These are phyloP conservation scores for Capsicum pubescens DNA, from an alignment of 257 asterid species.

Conservation along the genomic window DNA sequence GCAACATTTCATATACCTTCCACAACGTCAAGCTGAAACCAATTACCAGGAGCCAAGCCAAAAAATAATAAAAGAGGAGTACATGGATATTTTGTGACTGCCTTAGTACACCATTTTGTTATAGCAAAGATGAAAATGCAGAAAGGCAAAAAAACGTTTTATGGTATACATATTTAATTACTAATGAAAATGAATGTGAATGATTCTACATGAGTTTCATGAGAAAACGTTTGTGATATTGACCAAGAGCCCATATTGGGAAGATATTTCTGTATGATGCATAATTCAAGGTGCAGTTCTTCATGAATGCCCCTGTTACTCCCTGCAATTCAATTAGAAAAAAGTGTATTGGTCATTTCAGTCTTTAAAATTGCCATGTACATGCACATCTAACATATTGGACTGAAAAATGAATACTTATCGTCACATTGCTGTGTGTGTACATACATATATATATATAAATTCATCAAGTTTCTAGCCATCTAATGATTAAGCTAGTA, in stretches of 20 bases:
- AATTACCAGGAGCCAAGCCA: background rate
- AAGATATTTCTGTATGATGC: constrained; percentile 49
- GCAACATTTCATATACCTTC: background rate
- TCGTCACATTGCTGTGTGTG: too few relatives aligned
- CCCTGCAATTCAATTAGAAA: constrained; percentile 37
- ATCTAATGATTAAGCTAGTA: too few relatives aligned
- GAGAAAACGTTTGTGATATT: constrained; percentile 42
- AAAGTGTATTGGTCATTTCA: too few relatives aligned
- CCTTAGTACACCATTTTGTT: background rate
- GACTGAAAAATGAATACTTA: too few relatives aligned
- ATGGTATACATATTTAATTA: background rate
- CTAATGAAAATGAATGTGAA: background rate
- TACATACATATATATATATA: too few relatives aligned
- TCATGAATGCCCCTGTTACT: constrained; percentile 51
- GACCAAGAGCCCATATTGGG: constrained; percentile 57
- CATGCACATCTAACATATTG: too few relatives aligned
- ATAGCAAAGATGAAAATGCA: background rate
- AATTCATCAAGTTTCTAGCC: too few relatives aligned
- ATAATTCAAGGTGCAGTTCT: constrained; percentile 48
- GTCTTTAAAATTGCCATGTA: too few relatives aligned
- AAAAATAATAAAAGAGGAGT: background rate
- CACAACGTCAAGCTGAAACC: background rate
- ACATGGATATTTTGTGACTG: background rate
- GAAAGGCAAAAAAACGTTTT: background rate
- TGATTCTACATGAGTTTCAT: background rate